Conservation (phyloP, 176 grass and related monocot species). For the Phoenix dactylifera region DNA sequence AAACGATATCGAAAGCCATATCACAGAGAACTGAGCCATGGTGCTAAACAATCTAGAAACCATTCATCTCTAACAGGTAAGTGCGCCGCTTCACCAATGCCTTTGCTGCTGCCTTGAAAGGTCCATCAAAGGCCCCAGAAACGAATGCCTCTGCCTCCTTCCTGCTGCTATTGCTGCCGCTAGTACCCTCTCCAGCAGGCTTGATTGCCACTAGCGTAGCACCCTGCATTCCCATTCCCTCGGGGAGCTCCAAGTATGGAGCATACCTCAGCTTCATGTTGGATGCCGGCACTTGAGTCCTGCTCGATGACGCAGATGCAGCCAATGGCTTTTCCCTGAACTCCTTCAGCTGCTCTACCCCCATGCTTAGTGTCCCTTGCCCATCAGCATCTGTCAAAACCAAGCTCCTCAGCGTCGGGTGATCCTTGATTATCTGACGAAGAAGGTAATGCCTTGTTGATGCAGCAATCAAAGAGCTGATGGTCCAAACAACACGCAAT, state of each 20-base stretch:
- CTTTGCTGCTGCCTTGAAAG: constrained; percentile 42
- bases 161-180: constrained; percentile 22
- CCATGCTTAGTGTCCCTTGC: constrained; percentile 60
- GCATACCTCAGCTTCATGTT: constrained; percentile 86
- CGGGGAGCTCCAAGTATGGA: constrained; percentile 50
- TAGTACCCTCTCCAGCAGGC: constrained; percentile 44
- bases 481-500: constrained; percentile 69
- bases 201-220: constrained; percentile 68
- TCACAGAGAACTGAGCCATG: no score
- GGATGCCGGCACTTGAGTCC: constrained; percentile 66
- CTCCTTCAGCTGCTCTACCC: constrained; percentile 46
- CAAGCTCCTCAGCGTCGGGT: constrained; percentile 52
- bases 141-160: constrained; percentile 62
- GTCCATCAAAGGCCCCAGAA: constrained; percentile 47
- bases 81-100: constrained; percentile 56
- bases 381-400: constrained; percentile 58
- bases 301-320: constrained; percentile 36
- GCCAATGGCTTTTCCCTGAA: constrained; percentile 59
- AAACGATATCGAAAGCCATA: no score
- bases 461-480: constrained; percentile 67
- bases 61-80: constrained; percentile 84
- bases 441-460: constrained; percentile 82
- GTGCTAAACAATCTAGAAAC: constrained; percentile 31
- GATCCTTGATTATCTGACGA: constrained; percentile 69
- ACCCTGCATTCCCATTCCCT: constrained; percentile 58